Percentiles rank a stretch among this genome's conserved stretches.
Conservation (phyloP, 225 moss, liverwort and hornwort species). For the Pseudisothecium myosuroides region DNA sequence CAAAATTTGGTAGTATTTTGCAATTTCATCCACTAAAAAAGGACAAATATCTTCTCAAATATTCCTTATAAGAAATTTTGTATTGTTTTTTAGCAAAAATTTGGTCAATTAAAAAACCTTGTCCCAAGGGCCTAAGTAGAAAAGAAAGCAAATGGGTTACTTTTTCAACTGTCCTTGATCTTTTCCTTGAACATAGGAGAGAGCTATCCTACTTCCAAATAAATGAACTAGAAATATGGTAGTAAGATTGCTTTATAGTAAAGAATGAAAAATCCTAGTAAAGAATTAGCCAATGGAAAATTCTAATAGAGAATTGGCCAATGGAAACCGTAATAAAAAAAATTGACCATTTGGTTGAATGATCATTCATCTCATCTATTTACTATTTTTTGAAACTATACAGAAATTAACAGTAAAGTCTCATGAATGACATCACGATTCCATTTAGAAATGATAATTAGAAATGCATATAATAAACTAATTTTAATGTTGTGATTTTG, state of each 20-base stretch:
- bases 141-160: neutral
- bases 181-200: neutral
- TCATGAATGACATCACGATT: neutral
- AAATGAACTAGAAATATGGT: neutral
- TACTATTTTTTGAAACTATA: neutral
- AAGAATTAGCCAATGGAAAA: too few relatives aligned
- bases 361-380: neutral
- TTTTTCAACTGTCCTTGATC: neutral
- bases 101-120: too few relatives aligned
- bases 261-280: neutral
- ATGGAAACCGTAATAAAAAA: neutral
- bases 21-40: too few relatives aligned
- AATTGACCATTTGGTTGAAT: neutral
- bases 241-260: neutral
- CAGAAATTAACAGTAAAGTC: neutral
- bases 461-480: neutral
- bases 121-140: too few relatives aligned
- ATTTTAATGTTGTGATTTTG: neutral
- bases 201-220: neutral
- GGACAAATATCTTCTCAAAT: too few relatives aligned
- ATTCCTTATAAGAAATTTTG: too few relatives aligned
- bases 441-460: neutral
- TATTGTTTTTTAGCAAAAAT: too few relatives aligned
- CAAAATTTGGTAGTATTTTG: too few relatives aligned
- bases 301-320: neutral